Percentiles rank a stretch among this genome's conserved stretches.
Conservation (phyloP, 352 stramenopile genomes). For the Pythium periplocum region DNA sequence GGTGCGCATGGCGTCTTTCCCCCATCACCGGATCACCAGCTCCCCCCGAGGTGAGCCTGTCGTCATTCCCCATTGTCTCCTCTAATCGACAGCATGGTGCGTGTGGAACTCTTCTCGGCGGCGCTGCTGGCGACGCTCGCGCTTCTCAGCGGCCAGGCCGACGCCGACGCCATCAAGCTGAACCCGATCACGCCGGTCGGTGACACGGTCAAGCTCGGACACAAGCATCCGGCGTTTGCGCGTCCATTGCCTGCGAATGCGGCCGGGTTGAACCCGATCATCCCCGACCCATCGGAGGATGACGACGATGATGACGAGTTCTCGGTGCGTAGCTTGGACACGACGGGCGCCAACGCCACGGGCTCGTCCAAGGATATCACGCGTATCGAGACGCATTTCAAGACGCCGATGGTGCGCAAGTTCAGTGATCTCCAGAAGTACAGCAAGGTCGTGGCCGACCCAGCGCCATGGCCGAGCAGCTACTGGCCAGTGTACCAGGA, state of each 20-base stretch:
- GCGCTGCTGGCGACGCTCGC: too few relatives aligned
- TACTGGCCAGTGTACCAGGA: conserved; percentile 19
- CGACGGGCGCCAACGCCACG: conserved; percentile 6
- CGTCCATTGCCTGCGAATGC: background rate
- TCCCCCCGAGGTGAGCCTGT: too few relatives aligned
- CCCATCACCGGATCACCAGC: too few relatives aligned
- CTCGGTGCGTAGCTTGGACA: background rate
- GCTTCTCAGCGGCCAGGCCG: too few relatives aligned
- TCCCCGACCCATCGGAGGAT: background rate
- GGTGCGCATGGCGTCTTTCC: too few relatives aligned
- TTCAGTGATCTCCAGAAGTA: conserved; percentile 13
- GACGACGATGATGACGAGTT: too few relatives aligned
- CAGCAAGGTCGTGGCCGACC: background rate
- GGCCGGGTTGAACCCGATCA: background rate
- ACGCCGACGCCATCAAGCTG: too few relatives aligned
- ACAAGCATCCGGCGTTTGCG: background rate
- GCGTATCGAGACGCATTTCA: conserved; percentile 13
- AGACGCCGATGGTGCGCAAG: conserved; percentile 11
- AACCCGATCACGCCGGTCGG: conserved; percentile 12
- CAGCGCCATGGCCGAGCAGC: conserved; percentile 8
- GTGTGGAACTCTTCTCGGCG: too few relatives aligned
- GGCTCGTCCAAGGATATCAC: conserved; percentile 4
- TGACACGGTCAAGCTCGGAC: conserved; percentile 21
- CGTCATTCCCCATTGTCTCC: too few relatives aligned
- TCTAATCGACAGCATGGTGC: too few relatives aligned